Percentiles rank a stretch among this genome's conserved stretches.
Conservation (phyloP, 129 eudicot species). For the Glebionis coronaria region DNA sequence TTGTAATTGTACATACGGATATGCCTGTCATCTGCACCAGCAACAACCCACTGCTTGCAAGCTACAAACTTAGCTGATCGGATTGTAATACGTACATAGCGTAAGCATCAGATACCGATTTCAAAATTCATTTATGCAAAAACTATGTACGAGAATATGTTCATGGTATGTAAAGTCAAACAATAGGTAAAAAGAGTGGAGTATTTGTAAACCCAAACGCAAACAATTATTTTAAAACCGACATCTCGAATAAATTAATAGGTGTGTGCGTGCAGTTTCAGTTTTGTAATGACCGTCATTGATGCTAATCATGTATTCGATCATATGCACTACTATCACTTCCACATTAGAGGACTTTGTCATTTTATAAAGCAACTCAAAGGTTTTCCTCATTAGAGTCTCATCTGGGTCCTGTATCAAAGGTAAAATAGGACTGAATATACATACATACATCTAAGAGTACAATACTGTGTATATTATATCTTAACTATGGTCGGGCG, state of each 20-base stretch:
- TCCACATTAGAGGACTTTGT: constrained; percentile 97
- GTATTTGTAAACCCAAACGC: neutral
- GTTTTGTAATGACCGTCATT: constrained; percentile 95
- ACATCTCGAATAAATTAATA: neutral
- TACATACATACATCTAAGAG: neutral
- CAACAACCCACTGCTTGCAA: constrained; percentile 97
- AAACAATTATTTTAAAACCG: constrained; percentile 4
- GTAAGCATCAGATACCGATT: too few relatives aligned
- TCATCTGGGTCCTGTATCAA: constrained; percentile 94
- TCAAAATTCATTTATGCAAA: too few relatives aligned
- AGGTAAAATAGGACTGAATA: neutral
- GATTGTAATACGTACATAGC: constrained; percentile 65
- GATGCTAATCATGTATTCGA: constrained; percentile 94
- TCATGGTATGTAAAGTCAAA: constrained; percentile 72
- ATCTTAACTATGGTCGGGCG: too few relatives aligned
- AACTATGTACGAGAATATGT: too few relatives aligned
- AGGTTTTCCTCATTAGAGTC: constrained; percentile 93
- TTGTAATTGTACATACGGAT: constrained; percentile 97
- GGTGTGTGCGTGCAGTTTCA: constrained; percentile 56
- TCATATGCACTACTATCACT: constrained; percentile 98
- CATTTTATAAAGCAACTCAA: constrained; percentile 92
- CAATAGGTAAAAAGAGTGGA: neutral
- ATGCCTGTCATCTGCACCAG: constrained; percentile 99
- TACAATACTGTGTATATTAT: neutral
- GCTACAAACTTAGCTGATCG: constrained; percentile 93